Evolutionary conservation across 1,139 yeast species (phyloP).

Genomic region (Blastobotrys serpentis): DNA sequence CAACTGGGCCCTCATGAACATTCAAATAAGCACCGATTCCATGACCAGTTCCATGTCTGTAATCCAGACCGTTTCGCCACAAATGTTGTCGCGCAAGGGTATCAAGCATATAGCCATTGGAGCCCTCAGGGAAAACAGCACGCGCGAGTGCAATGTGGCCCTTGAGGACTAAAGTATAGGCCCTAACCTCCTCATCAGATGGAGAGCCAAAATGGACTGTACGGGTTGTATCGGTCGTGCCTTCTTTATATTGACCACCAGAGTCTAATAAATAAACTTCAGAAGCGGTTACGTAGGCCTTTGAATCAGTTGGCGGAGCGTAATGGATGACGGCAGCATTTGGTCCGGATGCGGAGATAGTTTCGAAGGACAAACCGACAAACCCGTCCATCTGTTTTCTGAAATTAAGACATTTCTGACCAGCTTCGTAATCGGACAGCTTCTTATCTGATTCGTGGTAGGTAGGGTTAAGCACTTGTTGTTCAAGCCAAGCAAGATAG

Average conservation of each 20-base stretch:
- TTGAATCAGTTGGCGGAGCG: slow-evolving; percentile 62
- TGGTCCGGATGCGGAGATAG: slow-evolving; percentile 90
- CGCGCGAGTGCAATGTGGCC: slow-evolving; percentile 83
- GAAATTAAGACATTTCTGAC: slow-evolving; percentile 60
- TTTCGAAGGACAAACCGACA: slow-evolving; percentile 83
- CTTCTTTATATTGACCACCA: slow-evolving; percentile 91
- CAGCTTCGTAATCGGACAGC: slow-evolving; percentile 79
- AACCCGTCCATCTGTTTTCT: slow-evolving; percentile 56
- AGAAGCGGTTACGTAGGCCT: slow-evolving; percentile 68
- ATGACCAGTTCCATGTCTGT: slow-evolving; percentile 96
- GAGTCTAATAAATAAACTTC: slow-evolving; percentile 86
- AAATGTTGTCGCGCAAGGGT: slow-evolving; percentile 83
- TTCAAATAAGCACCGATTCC: slow-evolving; percentile 93
- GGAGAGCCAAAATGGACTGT: slow-evolving; percentile 82
- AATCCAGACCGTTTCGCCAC: slow-evolving; percentile 87
- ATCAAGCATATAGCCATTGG: slow-evolving; percentile 82
- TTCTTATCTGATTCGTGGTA: slow-evolving; percentile 49
- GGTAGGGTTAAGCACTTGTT: slow-evolving; percentile 36
- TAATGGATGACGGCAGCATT: slow-evolving; percentile 95
- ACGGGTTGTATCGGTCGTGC: slow-evolving; percentile 95
- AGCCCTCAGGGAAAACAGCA: slow-evolving; percentile 80
- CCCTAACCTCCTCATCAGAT: slow-evolving; percentile 59
- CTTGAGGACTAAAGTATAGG: slow-evolving; percentile 87
- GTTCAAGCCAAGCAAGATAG: slow-evolving; percentile 86
- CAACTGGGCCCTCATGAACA: slow-evolving; percentile 96